Evolutionary conservation across 1,139 yeast genomes (phyloP).

Genomic region (Blastobotrys aristatus): DNA sequence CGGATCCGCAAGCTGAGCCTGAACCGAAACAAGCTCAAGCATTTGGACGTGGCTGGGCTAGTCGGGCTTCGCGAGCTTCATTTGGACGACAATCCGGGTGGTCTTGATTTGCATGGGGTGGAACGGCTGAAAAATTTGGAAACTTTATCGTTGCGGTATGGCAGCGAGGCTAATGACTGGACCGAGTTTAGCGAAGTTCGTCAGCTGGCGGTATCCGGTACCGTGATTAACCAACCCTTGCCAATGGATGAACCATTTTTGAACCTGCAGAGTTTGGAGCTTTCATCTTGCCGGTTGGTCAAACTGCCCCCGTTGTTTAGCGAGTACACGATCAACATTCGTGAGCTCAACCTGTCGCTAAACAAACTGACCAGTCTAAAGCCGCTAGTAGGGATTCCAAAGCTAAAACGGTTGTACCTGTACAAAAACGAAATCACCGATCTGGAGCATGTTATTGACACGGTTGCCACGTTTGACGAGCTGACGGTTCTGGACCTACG

Average conservation of each 20-base stretch:
- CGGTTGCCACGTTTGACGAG: slow-evolving; percentile 22
- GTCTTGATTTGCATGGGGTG: slow-evolving; percentile 15
- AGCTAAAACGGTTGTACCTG: slow-evolving; percentile 29
- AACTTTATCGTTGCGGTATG: slow-evolving; percentile 10
- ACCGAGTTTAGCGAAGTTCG: slow-evolving; percentile 23
- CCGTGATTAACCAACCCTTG: slow-evolving; percentile 18
- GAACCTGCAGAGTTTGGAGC: slow-evolving; percentile 32
- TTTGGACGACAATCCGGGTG: slow-evolving; percentile 17
- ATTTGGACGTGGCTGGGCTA: slow-evolving; percentile 18
- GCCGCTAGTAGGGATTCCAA: slow-evolving; percentile 28
- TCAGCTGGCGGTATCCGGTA: slow-evolving; percentile 28
- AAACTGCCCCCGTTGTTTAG: slow-evolving; percentile 28
- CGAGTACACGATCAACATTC: slow-evolving; percentile 28
- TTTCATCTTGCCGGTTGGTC: slow-evolving; percentile 28
- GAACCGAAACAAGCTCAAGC: slow-evolving; percentile 17
- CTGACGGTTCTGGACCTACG: slow-evolving; percentile 32
- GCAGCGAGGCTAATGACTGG: slow-evolving; percentile 13
- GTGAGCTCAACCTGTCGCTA: slow-evolving; percentile 34
- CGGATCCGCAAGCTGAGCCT: slow-evolving; percentile 17
- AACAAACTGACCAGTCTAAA: slow-evolving; percentile 28
- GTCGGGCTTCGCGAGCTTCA: slow-evolving; percentile 18
- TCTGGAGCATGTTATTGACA: slow-evolving; percentile 23
- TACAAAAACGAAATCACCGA: slow-evolving; percentile 28
- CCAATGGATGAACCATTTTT: slow-evolving; percentile 29
- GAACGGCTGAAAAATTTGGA: slow-evolving; percentile 16